phyloP scores from a whole-genome alignment of 1,284 basidiomycete species.

The Porodaedalea pini region DNA sequence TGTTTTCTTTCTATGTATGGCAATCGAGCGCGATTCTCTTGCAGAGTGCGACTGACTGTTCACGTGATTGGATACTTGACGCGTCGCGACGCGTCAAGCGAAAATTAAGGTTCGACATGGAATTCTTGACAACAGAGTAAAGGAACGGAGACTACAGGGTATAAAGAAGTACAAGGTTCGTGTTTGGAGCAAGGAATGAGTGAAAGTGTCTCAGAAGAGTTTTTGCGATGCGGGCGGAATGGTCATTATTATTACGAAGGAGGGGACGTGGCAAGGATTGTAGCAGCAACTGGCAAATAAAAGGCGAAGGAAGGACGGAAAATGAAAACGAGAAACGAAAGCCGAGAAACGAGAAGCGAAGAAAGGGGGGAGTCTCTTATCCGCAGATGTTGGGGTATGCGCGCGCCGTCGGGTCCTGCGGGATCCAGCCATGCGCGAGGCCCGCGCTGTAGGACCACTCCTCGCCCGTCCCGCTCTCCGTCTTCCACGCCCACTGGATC shows the following conservation, averaged over 20 bases:
- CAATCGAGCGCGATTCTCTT: too few species aligned
- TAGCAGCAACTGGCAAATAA: too few species aligned
- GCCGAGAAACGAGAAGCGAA: neutral
- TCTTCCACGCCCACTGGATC: constrained; percentile 60
- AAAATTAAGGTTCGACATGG: too few species aligned
- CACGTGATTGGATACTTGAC: neutral
- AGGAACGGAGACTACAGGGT: too few species aligned
- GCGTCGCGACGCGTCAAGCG: neutral
- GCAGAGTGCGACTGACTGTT: neutral
- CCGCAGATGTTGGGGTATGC: constrained; percentile 49
- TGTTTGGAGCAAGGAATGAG: too few species aligned
- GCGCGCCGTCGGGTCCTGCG: constrained; percentile 51
- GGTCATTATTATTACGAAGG: too few species aligned
- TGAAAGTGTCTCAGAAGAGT: too few species aligned
- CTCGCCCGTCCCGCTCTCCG: constrained; percentile 65
- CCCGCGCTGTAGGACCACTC: constrained; percentile 80
- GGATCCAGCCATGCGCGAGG: constrained; percentile 81
- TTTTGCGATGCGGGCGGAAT: too few species aligned
- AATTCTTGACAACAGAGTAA: too few species aligned
- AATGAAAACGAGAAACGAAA: neutral
- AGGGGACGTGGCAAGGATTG: too few species aligned
- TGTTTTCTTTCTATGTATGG: too few species aligned
- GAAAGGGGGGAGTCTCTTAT: neutral
- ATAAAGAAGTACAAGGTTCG: too few species aligned
- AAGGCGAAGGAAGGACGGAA: neutral